Evolutionary conservation across 1,139 yeast species (phyloP), one percentile per base, ranked within the genome.

Genomic region (Taphrina pruni): DNA sequence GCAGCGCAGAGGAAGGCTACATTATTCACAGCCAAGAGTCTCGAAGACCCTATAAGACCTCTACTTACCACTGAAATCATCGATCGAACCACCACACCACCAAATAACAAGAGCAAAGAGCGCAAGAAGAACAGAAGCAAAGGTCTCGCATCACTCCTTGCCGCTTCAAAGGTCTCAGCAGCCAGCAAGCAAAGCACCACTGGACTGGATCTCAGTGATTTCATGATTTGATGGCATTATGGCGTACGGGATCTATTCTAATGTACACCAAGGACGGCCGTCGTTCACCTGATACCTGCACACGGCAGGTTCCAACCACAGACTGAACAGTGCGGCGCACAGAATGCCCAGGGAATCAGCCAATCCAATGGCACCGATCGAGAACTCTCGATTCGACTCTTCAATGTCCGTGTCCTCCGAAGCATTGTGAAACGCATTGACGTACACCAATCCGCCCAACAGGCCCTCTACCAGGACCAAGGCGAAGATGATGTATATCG

Each of bases 261-360:
- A 39, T 17, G 71, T 70, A 70, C 83, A 81, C 80, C 81, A 81
- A 0, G 81, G 81, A 60, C 83, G 73, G 17, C 80, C 83, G 9
- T 76, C 74, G 9, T 72, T 51, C n/a, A 75, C 73, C 76, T 94
- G 98, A 74, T 84, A 85, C 6, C 80, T 76, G 76, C 97, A 93
- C n/a, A 94, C 81, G 1, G 79, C 75, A 7, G 88, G 86, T 74
- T 94, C 98, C 9, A 93, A 78, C 84, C 86, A 84, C 80, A 89
- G 81, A 56, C 91, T 92, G 5, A 90, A 77, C 14, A 87, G 76
- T 0, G 97, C 97, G 1, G 97, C 96, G 0, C 89, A 58, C 4
- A 91, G 89, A 41, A 93, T 86, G 0, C 98, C 98, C 32, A 89
- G 86, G 14, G 96, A 88, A 77, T 94, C 98, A 72, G 97, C 90